Evolutionary conservation across 371 early-diverging fungal genomes (phyloP), one percentile per base, ranked within the genome.

Genomic region (Mucor sp.): DNA sequence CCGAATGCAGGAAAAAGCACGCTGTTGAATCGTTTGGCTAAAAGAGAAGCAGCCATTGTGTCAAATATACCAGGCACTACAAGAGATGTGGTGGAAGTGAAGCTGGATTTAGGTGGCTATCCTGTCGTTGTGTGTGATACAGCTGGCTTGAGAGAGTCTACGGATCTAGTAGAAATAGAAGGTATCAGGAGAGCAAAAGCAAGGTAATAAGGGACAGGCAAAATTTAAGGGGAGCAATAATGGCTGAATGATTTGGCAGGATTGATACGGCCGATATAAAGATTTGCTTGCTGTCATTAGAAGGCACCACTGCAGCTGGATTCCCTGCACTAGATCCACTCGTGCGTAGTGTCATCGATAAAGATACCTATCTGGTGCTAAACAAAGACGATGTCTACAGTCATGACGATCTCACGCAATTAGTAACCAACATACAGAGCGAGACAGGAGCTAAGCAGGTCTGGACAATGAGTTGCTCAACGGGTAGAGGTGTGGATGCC

Each of bases 1-100:
- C 93, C 93, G 0, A 94, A 94, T 70, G 91, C 91, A 9, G 94
- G 94, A 5, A 94, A 94, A 71, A 91, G 93, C 62, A 90, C 90
- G 6, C 74, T 94, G 28, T 68, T 94, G 1, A 94, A 94, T 65
- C 75, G 74, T 48, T 74, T 93, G 37, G 92, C 92, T 0, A 87
- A 87, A 56, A 77, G 92, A 43, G 89, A 91, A 63, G 92, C 90
- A 3, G 93, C 94, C 0, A 94, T 94, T 65, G 95, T 94, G 8
- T 93, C 93, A 6, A 81, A 88, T 27, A 83, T 87, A 12, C 90
- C 93, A 25, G 95, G 95, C 8, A 94, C 95, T 8, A 94, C 94
- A 12, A 70, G 95, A 6, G 95, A 94, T 76, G 70, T 94, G 0
- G 86, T 94, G 1, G 93, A 93, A 65, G 86, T 87, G 1, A 88